These are phyloP conservation scores for Fusarium tuaranense DNA, from an alignment of 2,329 filamentous ascomycete genomes.

Conservation along the genomic window DNA sequence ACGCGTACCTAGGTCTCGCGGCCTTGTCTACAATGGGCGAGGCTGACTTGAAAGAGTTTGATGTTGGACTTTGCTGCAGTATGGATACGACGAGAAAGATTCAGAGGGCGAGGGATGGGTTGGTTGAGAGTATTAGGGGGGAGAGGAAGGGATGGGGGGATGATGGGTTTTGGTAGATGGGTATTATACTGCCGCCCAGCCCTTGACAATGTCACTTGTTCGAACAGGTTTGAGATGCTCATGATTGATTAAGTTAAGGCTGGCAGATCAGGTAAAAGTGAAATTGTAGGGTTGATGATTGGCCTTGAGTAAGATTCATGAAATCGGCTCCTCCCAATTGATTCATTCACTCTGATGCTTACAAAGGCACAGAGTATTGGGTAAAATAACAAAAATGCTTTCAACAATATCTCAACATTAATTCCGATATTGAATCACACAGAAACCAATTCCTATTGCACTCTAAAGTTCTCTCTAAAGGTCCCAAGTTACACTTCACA, in stretches of 20 bases:
- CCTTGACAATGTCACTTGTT: background rate
- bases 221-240: background rate
- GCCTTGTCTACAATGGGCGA: conserved; percentile 82
- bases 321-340: background rate
- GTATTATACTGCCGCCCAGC: background rate
- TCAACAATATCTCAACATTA: background rate
- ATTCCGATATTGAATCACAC: background rate
- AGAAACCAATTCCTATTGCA: background rate
- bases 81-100: conserved; percentile 66
- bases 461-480: background rate
- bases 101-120: conserved; percentile 56
- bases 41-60: conserved; percentile 74
- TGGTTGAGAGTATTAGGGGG: conserved; percentile 42
- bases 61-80: conserved; percentile 82
- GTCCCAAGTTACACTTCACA: background rate
- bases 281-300: background rate
- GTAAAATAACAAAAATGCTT: background rate
- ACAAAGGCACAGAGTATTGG: background rate
- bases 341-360: background rate
- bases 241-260: background rate
- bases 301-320: background rate
- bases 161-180: conserved; percentile 39
- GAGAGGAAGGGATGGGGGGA: conserved; percentile 28
- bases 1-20: conserved; percentile 89
- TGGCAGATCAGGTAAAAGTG: fast-evolving